phyloP scores from a whole-genome alignment of 148 eudicot species.

The Nepenthes gracilis region DNA sequence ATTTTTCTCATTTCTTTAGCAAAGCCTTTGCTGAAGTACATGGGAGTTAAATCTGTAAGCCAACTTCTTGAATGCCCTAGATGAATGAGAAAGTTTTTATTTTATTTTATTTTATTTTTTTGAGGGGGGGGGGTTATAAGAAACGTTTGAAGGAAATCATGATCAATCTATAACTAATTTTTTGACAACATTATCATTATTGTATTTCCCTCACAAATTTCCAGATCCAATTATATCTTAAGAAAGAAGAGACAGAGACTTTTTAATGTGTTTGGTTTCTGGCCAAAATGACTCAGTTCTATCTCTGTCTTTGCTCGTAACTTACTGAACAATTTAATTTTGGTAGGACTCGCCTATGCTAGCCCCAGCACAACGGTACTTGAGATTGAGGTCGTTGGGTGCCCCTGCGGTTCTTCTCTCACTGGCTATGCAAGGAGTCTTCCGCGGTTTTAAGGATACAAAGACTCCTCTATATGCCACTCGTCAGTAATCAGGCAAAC shows the following conservation, averaged over 20 bases:
- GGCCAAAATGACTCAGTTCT: not conserved
- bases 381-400: constrained; percentile 63
- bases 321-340: not conserved
- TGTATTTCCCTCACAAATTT: not conserved
- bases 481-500: constrained; percentile 20
- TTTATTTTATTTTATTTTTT: too few relatives aligned
- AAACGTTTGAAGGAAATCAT: too few relatives aligned
- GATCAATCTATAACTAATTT: too few relatives aligned
- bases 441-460: constrained; percentile 80
- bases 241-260: too few relatives aligned
- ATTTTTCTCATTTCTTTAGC: constrained; percentile 43
- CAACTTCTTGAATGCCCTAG: constrained; percentile 2
- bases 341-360: constrained; percentile 61
- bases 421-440: constrained; percentile 83
- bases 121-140: too few relatives aligned
- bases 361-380: constrained; percentile 48
- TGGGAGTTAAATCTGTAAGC: constrained; percentile 68
- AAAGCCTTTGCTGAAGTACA: constrained; percentile 45
- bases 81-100: not conserved
- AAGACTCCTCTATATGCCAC: constrained; percentile 76
- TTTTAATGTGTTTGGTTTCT: too few relatives aligned
- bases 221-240: not conserved
- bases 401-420: constrained; percentile 89
- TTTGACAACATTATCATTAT: too few relatives aligned
- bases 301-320: not conserved